Evolutionary conservation across 495 filamentous ascomycete species (phyloP).

Genomic region (Clavariopsis aquatica): DNA sequence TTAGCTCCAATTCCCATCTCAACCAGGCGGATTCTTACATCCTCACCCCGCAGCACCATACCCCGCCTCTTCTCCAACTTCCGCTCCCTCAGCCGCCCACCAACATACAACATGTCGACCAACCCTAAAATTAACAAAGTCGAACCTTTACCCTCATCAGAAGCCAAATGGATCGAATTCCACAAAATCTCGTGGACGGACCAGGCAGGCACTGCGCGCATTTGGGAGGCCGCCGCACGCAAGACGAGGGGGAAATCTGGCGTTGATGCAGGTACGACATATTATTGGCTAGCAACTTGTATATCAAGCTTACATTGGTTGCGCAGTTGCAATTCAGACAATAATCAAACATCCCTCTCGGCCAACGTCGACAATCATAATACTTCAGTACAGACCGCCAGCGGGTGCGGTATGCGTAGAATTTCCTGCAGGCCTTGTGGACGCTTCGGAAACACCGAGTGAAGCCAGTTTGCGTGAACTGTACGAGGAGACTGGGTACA

Average conservation of each 20-base stretch:
- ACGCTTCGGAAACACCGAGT: constrained; percentile 75
- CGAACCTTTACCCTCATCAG: constrained; percentile 47
- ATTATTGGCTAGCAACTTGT: no score
- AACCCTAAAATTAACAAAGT: constrained; percentile 51
- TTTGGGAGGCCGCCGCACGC: constrained; percentile 57
- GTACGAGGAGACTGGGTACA: constrained; percentile 91
- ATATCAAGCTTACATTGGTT: neutral
- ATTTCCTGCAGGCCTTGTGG: constrained; percentile 81
- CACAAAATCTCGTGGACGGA: constrained; percentile 55
- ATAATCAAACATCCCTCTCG: constrained; percentile 73
- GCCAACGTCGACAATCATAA: constrained; percentile 63
- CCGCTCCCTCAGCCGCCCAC: neutral
- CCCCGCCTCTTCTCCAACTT: constrained; percentile 3
- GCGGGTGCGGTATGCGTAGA: constrained; percentile 77
- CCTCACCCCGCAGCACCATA: neutral
- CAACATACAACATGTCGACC: constrained; percentile 5
- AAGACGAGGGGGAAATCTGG: constrained; percentile 58
- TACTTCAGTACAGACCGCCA: constrained; percentile 86
- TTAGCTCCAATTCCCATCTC: neutral
- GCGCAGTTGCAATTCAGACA: constrained; percentile 85
- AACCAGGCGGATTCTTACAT: neutral
- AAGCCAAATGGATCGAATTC: constrained; percentile 57
- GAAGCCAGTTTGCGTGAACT: constrained; percentile 80
- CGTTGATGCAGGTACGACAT: constrained; percentile 60
- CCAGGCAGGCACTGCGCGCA: constrained; percentile 52